These are phyloP conservation scores for Gaertneriomyces sp. DNA, from an alignment of 192 early-diverging fungal genomes.

Conservation along the genomic window DNA sequence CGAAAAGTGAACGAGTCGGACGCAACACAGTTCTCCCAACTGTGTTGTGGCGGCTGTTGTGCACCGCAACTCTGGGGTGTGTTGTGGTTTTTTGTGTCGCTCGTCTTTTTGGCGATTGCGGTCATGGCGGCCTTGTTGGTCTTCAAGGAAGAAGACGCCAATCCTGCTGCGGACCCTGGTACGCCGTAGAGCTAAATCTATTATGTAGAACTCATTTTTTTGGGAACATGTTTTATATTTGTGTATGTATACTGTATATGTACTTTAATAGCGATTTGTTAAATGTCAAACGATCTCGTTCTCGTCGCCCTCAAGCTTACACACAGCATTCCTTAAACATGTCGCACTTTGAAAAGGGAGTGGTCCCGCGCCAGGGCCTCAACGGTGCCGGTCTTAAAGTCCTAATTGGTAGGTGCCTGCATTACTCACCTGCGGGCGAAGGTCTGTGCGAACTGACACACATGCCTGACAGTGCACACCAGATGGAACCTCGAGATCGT, in stretches of 20 bases:
- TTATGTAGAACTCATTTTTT: no score
- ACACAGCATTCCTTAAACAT: not conserved
- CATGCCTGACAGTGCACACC: conserved; percentile 66
- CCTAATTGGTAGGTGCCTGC: conserved; percentile 21
- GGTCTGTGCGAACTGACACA: not conserved
- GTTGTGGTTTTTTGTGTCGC: conserved; percentile 84
- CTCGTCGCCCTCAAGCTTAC: no score
- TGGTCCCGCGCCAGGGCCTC: conserved; percentile 1
- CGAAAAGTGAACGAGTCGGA: conserved; percentile 95
- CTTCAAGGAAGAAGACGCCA: conserved; percentile 61
- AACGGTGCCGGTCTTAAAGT: conserved; percentile 27
- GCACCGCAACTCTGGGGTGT: conserved; percentile 72
- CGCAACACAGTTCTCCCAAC: conserved; percentile 69
- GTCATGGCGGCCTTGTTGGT: conserved; percentile 76
- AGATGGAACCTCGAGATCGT: conserved; percentile 93
- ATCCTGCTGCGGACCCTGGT: no score
- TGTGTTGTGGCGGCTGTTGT: conserved; percentile 63
- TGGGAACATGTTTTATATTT: no score
- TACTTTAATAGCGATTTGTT: no score
- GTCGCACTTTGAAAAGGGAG: conserved; percentile 33
- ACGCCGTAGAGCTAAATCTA: no score
- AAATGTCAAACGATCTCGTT: no score
- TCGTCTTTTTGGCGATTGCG: conserved; percentile 74
- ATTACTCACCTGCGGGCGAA: not conserved
- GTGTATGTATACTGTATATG: no score